Percentiles rank a stretch among this genome's conserved stretches.
Conservation (phyloP, 2,329 filamentous ascomycete species). For the Scedosporium dehoogii region DNA sequence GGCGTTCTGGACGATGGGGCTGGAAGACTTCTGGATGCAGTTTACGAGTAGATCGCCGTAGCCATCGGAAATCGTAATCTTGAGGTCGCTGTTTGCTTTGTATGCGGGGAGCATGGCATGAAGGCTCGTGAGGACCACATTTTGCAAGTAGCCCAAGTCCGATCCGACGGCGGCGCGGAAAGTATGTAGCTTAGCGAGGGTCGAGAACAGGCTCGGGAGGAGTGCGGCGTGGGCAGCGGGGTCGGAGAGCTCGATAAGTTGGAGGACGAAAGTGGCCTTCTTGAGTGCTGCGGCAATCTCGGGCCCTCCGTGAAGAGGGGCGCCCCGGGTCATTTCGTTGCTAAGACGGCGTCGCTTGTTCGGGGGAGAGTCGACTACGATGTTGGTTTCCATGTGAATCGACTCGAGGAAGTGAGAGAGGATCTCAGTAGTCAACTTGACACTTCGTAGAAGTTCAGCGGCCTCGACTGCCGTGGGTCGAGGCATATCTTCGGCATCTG, state of each 20-base stretch:
- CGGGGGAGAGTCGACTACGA: conserved; percentile 61
- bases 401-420: conserved; percentile 63
- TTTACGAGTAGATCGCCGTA: conserved; percentile 87
- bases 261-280: conserved; percentile 76
- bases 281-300: conserved; percentile 60
- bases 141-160: conserved; percentile 83
- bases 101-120: conserved; percentile 74
- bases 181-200: conserved; percentile 78
- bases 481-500: conserved; percentile 21
- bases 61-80: conserved; percentile 68
- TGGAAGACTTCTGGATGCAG: conserved; percentile 84
- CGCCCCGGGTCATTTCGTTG: conserved; percentile 51
- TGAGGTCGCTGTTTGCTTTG: conserved; percentile 48
- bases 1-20: conserved; percentile 86
- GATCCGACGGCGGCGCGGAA: conserved; percentile 73
- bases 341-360: conserved; percentile 75
- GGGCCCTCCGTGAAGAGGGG: conserved; percentile 50
- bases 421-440: conserved; percentile 64
- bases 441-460: conserved; percentile 60
- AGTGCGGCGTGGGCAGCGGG: conserved; percentile 68
- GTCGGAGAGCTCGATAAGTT: conserved; percentile 73
- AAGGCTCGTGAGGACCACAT: conserved; percentile 71
- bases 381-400: conserved; percentile 62
- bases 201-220: conserved; percentile 68
- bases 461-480: conserved; percentile 37